Base-by-base conservation (phyloP, 805 yeast species). In the Yamadazyma tumulicola region DNA sequence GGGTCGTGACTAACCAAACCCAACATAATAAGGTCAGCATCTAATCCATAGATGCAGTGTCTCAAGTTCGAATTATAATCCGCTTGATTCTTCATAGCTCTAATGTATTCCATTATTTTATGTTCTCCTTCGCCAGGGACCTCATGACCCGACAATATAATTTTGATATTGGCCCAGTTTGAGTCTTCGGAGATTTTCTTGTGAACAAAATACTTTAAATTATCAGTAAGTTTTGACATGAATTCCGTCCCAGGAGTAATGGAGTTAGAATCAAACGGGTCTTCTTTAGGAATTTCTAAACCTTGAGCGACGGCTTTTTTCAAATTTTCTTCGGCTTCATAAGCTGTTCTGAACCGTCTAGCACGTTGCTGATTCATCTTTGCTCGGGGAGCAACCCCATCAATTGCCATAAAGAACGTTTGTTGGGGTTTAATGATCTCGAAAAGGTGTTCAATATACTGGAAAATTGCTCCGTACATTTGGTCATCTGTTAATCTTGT, bases 61-160 rank as follows among this genome's bases (percentile, higher is more conserved):
- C 96, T 80, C 12, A 82, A 71, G 56, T 91, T 85, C 31, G 88
- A 78, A 52, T 86, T 72, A 52, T 85, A 85, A 32, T 69, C 79
- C 0, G 76, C 72, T 51, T 79, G 81, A n/a, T 89, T 75, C 56
- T 85, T 83, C 61, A 79, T 72, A 27, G 76, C 65, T 62, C 97
- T 79, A 45, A 91, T 87, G 50, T 77, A 87, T 49, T 86, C 86
- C 97, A 89, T 91, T 47, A 91, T 88, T 55, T 91, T 91, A 64
- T 91, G 97, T 64, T 91, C 97, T 62, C 97, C 97, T 69, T 91
- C 97, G 48, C 97, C 97, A 3, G 97, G 97, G 13, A 86, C 97
- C 58, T 89, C 96, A 51, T 87, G 96, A 23, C 96, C 97, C 35
- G 93, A 82, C 41, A 91, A 71, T 19, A 91, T 70, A 41, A 91